Evolutionary conservation across 495 filamentous ascomycete genomes (phyloP), one percentile per base, ranked within the genome.

Genomic region (Aspergillus indologenus): DNA sequence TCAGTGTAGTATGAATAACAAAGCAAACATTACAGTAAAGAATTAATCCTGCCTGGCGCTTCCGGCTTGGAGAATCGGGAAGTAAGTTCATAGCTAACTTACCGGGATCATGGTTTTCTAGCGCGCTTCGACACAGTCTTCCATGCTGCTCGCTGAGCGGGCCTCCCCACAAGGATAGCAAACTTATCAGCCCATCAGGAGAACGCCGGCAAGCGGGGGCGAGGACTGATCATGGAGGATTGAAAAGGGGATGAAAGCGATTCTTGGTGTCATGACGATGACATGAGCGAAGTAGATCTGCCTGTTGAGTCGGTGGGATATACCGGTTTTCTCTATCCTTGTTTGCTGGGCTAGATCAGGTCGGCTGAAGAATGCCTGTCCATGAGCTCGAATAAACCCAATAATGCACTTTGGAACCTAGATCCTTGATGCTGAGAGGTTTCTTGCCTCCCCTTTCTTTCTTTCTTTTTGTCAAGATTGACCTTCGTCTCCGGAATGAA

Each of bases 31-130:
- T n/a, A n/a, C n/a, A n/a, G n/a, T n/a, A n/a, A n/a, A n/a, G n/a
- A n/a, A n/a, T n/a, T n/a, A n/a, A 40, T 40, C 34, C 12, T 40
- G 34, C 12, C 7, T 11, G 12, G 34, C 12, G 34, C 34, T 40
- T 40, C 5, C 5, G 34, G 34, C 34, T 40, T 40, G 34, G 12
- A 40, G 34, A 40, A 44, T 31, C 9, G 23, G 14, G 19, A 26
- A 21, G 34, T 40, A 40, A n/a, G n/a, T n/a, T n/a, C n/a, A n/a
- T 22, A 29, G 34, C 51, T 51, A 29, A 23, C 43, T 43, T 47
- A 53, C 29, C 59, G 54, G 59, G 59, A 60, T 44, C 40, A 29
- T 47, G n/a, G 49, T 65, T 65, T 65, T 65, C 63, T 65, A 65
- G 63, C 63, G 63, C 55, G 57, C 59, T 65, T 64, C 59, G 58